Evolutionary conservation across 805 yeast species (phyloP), one percentile per base, ranked within the genome.

Genomic region (Kodamaea kaohsiungensis): DNA sequence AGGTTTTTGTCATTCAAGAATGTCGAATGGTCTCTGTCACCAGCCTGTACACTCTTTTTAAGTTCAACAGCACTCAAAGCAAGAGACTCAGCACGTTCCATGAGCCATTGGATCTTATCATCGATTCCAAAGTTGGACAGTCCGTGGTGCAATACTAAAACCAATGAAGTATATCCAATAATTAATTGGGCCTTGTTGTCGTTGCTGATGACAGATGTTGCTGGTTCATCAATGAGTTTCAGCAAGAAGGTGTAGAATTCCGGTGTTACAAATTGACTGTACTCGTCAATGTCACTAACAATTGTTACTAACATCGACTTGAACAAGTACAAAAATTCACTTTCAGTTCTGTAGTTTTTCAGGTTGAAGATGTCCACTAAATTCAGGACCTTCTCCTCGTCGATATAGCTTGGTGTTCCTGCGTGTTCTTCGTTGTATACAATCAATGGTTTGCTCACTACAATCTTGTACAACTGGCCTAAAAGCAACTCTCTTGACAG

Each of bases 261-360:
- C 2, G 67, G 59, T 35, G 70, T 62, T 5, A 67, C 68, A 48
- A 73, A 65, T 15, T 61, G 68, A 22, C 82, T 78, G 54, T 79
- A 78, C 52, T 81, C 85, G 51, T 82, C 85, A 9, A 79, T 69
- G 58, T 81, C 81, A 49, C 82, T 75, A n/a, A 73, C 72, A 17
- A 76, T 66, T 53, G 81, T 70, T 1, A 80, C 78, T 30, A 75
- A 66, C 13, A 72, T 54, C 10, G 79, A 71, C 54, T 82, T 60
- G 59, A 54, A 73, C 43, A 81, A 65, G 27, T 76, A 66, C 39
- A 76, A 61, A 49, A 74, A 75, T 58, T 81, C 85, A 38, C 68
- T 64, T 10, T 68, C 63, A 1, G 78, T 67, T 47, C 78, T 58
- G 61, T 65, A 75, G 52, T 75, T 72, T 4, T 65, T 63, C 7